Conservation (phyloP, 768 basidiomycete genomes). For the Polyporus arcularius region DNA sequence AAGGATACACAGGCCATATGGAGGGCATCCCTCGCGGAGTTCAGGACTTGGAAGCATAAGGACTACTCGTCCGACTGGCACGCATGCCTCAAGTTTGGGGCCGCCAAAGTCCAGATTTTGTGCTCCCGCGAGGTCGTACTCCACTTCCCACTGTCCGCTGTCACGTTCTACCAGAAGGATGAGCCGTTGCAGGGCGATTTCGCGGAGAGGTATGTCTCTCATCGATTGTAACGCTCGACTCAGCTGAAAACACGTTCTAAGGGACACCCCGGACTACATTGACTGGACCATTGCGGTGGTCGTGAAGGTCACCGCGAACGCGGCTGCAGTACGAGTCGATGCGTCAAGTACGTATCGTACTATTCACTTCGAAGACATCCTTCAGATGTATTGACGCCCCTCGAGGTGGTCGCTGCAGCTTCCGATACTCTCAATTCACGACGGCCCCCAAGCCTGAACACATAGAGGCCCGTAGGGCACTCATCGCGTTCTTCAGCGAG, state of each 20-base stretch:
- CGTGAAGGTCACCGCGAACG: conserved; percentile 24
- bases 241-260: neutral
- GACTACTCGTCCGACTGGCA: conserved; percentile 1
- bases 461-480: neutral
- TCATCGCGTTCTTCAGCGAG: neutral
- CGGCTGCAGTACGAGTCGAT: conserved; percentile 19
- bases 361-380: conserved; percentile 13
- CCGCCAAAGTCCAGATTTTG: conserved; percentile 22
- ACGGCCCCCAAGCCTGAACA: neutral
- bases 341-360: conserved; percentile 24
- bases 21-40: neutral
- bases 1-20: neutral
- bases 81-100: conserved; percentile 26
- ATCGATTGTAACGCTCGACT: too few species aligned
- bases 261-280: neutral
- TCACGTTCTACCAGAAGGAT: conserved; percentile 9
- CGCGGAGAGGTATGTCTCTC: too few species aligned
- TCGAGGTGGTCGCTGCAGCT: neutral
- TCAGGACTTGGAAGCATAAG: neutral
- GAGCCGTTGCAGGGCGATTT: neutral
- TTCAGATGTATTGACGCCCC: neutral
- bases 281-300: conserved; percentile 28
- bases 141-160: conserved; percentile 23
- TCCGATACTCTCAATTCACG: neutral
- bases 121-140: conserved; percentile 28